Evolutionary conservation across 495 filamentous ascomycete species (phyloP).

Genomic region (Talaromyces wortmannii): DNA sequence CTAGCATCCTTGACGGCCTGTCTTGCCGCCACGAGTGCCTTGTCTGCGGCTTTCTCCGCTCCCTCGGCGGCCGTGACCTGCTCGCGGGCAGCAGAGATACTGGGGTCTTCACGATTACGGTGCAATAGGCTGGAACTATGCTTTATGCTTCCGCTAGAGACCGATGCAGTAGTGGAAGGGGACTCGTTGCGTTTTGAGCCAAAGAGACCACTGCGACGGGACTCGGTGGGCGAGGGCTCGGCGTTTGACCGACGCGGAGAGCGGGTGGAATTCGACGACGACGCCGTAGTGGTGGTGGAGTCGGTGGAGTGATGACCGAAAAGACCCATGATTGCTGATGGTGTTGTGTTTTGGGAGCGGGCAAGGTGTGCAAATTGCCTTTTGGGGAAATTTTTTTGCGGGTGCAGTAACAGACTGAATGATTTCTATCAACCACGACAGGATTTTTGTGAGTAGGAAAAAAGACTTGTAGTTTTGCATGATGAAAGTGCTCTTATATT

Average conservation of each 20-base stretch:
- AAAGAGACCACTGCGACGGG: background rate
- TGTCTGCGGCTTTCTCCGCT: conserved; percentile 56
- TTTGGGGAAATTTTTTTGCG: background rate
- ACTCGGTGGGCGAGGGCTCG: background rate
- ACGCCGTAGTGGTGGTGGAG: background rate
- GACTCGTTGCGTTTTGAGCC: background rate
- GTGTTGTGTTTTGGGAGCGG: background rate
- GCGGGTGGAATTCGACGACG: background rate
- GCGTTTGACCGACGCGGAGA: background rate
- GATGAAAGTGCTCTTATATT: no score
- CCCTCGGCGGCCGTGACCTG: conserved; percentile 50
- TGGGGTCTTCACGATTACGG: conserved; percentile 47
- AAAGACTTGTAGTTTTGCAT: no score
- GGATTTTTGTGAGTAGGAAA: no score
- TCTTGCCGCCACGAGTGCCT: conserved; percentile 48
- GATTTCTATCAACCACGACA: no score
- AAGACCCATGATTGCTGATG: background rate
- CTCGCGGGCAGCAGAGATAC: conserved; percentile 50
- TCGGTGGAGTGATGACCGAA: background rate
- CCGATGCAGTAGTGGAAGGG: background rate
- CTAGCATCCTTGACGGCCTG: conserved; percentile 52
- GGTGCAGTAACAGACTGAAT: no score
- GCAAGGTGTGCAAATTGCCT: background rate
- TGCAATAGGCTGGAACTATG: conserved; percentile 28
- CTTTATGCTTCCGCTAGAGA: background rate